A percentile compares a stretch with the other conserved stretches of the same genome.
Conservation (phyloP, 2,329 filamentous ascomycete species). For the Scedosporium minutisporum region DNA sequence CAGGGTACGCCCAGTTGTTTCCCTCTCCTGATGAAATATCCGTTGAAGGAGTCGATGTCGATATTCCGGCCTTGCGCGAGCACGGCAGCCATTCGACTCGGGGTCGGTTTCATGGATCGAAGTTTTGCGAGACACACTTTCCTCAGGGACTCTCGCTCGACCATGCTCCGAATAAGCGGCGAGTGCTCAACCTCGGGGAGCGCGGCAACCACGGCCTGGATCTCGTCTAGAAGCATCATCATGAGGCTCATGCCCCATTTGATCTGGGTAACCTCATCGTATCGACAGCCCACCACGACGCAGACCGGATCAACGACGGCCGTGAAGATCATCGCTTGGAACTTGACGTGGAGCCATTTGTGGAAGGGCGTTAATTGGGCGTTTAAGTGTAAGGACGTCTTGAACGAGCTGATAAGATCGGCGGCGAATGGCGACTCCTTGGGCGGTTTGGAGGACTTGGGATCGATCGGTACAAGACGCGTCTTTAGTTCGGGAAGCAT, state of each 20-base stretch:
- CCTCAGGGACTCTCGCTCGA: conserved; percentile 52
- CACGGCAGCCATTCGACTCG: conserved; percentile 59
- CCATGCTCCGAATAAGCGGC: conserved; percentile 43
- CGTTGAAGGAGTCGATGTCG: conserved; percentile 79
- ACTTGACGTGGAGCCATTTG: conserved; percentile 61
- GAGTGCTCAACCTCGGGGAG: conserved; percentile 65
- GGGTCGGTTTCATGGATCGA: conserved; percentile 41
- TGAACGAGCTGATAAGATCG: conserved; percentile 6
- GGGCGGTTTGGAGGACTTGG: not conserved
- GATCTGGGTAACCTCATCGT: conserved; percentile 62
- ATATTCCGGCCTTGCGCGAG: conserved; percentile 52
- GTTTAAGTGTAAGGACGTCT: conserved; percentile 8
- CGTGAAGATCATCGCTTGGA: conserved; percentile 69
- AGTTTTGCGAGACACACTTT: conserved; percentile 48
- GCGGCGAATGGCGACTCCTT: conserved; percentile 6
- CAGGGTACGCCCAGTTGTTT: conserved; percentile 62
- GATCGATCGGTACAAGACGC: not conserved
- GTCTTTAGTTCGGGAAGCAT: not conserved
- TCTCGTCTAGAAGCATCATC: conserved; percentile 63
- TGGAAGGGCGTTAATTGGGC: conserved; percentile 19
- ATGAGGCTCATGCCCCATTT: conserved; percentile 55
- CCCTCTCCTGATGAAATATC: conserved; percentile 71
- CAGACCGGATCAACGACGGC: conserved; percentile 74
- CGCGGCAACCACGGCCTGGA: conserved; percentile 57
- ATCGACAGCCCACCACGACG: conserved; percentile 66